Percentiles rank a stretch among this genome's conserved stretches.
phyloP scores from a whole-genome alignment of 345 rosid species.

The Populus deltoides region DNA sequence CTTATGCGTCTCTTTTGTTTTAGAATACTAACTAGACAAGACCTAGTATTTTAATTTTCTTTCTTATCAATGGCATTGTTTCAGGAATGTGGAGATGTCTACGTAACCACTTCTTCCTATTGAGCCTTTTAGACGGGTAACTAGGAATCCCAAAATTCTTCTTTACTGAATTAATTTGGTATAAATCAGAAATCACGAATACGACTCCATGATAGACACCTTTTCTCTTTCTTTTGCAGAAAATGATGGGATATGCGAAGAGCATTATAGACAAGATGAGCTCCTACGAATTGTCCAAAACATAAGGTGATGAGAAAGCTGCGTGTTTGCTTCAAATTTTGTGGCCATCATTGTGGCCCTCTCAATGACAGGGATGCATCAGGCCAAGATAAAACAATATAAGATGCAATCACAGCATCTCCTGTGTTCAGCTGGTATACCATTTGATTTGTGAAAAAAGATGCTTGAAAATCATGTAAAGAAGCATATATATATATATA shows the following conservation, averaged over 20 bases:
- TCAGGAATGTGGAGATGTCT: conserved; percentile 80
- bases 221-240: conserved; percentile 31
- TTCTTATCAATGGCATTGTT: background rate
- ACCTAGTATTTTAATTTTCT: too few relatives aligned
- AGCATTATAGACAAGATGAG: conserved; percentile 26
- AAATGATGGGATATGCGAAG: conserved; percentile 27
- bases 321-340: conserved; percentile 23
- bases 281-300: conserved; percentile 14
- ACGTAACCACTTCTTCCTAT: conserved; percentile 68
- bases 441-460: too few relatives aligned
- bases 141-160: background rate
- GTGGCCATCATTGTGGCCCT: conserved; percentile 26
- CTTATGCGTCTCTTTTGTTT: too few relatives aligned
- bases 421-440: background rate
- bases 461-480: background rate
- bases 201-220: background rate
- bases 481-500: background rate
- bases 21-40: too few relatives aligned
- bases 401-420: background rate
- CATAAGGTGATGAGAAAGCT: background rate
- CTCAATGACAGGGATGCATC: conserved; percentile 7
- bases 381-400: background rate
- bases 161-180: background rate
- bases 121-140: conserved; percentile 58
- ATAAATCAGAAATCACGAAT: background rate